Evolutionary conservation across 768 basidiomycete species (phyloP).

Genomic region (Pleurotus sapidus): DNA sequence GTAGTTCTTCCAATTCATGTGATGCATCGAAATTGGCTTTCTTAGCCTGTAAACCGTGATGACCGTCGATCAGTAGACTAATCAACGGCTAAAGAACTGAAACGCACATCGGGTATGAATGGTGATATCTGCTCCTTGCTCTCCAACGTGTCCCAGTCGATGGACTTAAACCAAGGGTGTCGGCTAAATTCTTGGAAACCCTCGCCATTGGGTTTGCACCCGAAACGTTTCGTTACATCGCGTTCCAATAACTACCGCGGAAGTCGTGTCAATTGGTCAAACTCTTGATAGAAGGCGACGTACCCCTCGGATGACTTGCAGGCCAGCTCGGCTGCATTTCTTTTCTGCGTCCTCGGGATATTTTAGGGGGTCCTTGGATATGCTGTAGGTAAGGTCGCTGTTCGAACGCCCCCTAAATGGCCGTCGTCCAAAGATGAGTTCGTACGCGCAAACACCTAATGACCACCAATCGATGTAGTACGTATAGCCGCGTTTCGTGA

Average conservation of each 20-base stretch:
- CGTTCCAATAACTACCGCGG: slow-evolving; percentile 75
- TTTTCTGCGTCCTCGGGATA: slow-evolving; percentile 90
- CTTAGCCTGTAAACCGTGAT: slow-evolving; percentile 76
- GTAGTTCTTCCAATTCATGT: slow-evolving; percentile 93
- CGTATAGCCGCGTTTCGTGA: slow-evolving; percentile 92
- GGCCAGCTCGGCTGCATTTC: slow-evolving; percentile 72
- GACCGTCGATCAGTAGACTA: slow-evolving; percentile 9
- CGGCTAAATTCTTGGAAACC: slow-evolving; percentile 75
- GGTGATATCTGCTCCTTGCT: slow-evolving; percentile 73
- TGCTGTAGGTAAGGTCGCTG: slow-evolving; percentile 88
- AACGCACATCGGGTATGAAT: slow-evolving; percentile 83
- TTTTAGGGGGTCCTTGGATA: slow-evolving; percentile 79
- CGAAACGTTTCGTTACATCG: slow-evolving; percentile 76
- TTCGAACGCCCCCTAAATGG: slow-evolving; percentile 95
- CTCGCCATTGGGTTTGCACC: slow-evolving; percentile 77
- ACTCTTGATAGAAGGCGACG: slow-evolving; percentile 24
- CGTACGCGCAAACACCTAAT: slow-evolving; percentile 89
- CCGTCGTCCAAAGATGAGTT: slow-evolving; percentile 86
- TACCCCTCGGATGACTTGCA: slow-evolving; percentile 80
- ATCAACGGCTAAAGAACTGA: slow-evolving; percentile 5
- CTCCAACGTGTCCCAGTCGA: slow-evolving; percentile 89
- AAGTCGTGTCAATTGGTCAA: not conserved
- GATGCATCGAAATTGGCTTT: slow-evolving; percentile 99
- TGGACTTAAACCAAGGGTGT: slow-evolving; percentile 84
- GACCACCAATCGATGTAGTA: slow-evolving; percentile 98